These are phyloP conservation scores for Biancaea sappan DNA, from an alignment of 306 rosid genomes.

Conservation along the genomic window DNA sequence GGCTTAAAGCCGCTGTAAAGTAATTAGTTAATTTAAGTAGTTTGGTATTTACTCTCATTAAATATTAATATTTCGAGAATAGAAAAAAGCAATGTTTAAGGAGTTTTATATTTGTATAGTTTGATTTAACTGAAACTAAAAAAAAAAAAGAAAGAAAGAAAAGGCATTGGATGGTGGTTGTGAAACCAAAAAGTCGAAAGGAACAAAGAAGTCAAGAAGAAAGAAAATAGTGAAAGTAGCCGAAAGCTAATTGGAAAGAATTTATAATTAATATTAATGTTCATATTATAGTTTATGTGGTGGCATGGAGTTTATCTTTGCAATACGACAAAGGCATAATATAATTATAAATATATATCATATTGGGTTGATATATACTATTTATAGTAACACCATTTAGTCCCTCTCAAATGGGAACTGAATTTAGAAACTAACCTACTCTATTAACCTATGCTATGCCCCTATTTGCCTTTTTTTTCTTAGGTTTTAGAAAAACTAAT, in stretches of 20 bases:
- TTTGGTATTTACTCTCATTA: no score
- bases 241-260: constrained; percentile 47
- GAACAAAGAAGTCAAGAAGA: neutral
- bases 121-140: no score
- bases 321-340: constrained; percentile 17
- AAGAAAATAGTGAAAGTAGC: constrained; percentile 37
- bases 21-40: no score
- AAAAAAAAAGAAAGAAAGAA: neutral
- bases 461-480: neutral
- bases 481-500: no score
- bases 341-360: no score
- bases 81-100: no score
- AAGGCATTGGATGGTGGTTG: neutral
- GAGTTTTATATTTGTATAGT: no score
- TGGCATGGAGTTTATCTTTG: constrained; percentile 36
- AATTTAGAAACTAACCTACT: constrained; percentile 40
- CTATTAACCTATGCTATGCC: constrained; percentile 20
- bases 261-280: no score
- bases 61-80: no score
- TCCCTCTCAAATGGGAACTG: constrained; percentile 63
- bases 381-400: constrained; percentile 46
- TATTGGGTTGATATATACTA: no score
- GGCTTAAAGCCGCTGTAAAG: no score
- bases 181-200: constrained; percentile 4
- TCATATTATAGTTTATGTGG: constrained; percentile 5